Evolutionary conservation across 2,329 filamentous ascomycete genomes (phyloP).

Genomic region (Arthrobotrys entomopaga): DNA sequence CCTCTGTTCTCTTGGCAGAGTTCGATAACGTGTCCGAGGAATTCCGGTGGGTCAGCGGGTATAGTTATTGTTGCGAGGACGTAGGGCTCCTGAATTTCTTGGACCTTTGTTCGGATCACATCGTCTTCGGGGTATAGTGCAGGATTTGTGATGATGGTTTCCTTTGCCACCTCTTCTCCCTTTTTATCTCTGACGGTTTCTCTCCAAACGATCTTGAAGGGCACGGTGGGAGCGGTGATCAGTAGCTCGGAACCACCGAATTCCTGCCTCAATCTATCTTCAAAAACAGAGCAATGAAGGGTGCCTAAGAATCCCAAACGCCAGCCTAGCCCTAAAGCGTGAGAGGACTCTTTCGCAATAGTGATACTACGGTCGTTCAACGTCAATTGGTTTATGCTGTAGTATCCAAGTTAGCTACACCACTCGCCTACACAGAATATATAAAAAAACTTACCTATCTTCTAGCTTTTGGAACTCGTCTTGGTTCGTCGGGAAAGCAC

Average conservation of each 20-base stretch:
- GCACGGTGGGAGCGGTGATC: conserved; percentile 94
- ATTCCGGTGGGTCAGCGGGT: conserved; percentile 75
- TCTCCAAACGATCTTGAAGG: conserved; percentile 74
- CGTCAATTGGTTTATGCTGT: conserved; percentile 91
- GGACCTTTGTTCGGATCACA: conserved; percentile 67
- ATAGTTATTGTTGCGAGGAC: conserved; percentile 87
- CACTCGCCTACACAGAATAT: no score
- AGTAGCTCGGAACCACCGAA: conserved; percentile 89
- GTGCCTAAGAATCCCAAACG: conserved; percentile 95
- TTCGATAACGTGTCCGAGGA: conserved; percentile 92
- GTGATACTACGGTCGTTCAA: conserved; percentile 96
- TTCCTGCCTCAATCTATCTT: conserved; percentile 92
- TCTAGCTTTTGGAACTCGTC: conserved; percentile 85
- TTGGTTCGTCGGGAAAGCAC: conserved; percentile 93
- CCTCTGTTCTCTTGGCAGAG: conserved; percentile 83
- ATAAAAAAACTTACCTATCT: conserved; percentile 40
- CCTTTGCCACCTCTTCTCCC: conserved; percentile 60
- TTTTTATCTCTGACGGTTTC: conserved; percentile 76
- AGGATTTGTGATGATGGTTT: conserved; percentile 84
- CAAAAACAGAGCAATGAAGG: conserved; percentile 97
- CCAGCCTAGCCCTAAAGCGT: conserved; percentile 93
- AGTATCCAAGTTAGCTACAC: conserved; percentile 60
- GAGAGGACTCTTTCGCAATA: conserved; percentile 90
- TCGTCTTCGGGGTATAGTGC: conserved; percentile 85
- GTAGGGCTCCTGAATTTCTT: conserved; percentile 76